phyloP scores from a whole-genome alignment of 768 basidiomycete genomes.

The Hygrocybe punicea region DNA sequence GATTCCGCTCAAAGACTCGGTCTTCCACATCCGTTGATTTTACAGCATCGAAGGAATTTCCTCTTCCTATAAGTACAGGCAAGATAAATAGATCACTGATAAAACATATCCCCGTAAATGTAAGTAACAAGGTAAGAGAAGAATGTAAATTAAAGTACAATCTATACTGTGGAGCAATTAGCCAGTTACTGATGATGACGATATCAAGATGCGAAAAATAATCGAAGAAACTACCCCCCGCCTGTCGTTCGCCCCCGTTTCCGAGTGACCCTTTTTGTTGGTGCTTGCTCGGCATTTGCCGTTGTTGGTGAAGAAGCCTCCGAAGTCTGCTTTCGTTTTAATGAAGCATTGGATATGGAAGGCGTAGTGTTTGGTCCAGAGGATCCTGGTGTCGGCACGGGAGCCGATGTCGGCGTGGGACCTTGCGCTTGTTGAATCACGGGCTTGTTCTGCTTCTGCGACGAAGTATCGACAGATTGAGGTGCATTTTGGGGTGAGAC shows the following conservation, averaged over 20 bases:
- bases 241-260: constrained; percentile 54
- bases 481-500: constrained; percentile 53
- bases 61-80: constrained; percentile 17
- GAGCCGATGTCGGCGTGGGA: constrained; percentile 31
- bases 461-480: constrained; percentile 51
- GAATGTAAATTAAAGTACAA: constrained; percentile 28
- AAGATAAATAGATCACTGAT: constrained; percentile 31
- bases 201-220: constrained; percentile 22
- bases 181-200: constrained; percentile 8
- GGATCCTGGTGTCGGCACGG: constrained; percentile 33
- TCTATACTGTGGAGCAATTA: constrained; percentile 31
- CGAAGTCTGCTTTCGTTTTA: constrained; percentile 54
- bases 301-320: constrained; percentile 52
- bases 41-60: not conserved
- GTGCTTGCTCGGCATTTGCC: constrained; percentile 40
- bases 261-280: constrained; percentile 50
- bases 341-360: constrained; percentile 43
- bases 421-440: constrained; percentile 34
- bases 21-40: not conserved
- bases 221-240: constrained; percentile 36
- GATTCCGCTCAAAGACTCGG: not conserved
- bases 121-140: constrained; percentile 3
- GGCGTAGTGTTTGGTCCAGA: constrained; percentile 42
- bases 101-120: constrained; percentile 22
- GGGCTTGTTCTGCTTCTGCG: constrained; percentile 63